Base-by-base conservation (phyloP, 805 yeast species). In the Ogataea neopini region DNA sequence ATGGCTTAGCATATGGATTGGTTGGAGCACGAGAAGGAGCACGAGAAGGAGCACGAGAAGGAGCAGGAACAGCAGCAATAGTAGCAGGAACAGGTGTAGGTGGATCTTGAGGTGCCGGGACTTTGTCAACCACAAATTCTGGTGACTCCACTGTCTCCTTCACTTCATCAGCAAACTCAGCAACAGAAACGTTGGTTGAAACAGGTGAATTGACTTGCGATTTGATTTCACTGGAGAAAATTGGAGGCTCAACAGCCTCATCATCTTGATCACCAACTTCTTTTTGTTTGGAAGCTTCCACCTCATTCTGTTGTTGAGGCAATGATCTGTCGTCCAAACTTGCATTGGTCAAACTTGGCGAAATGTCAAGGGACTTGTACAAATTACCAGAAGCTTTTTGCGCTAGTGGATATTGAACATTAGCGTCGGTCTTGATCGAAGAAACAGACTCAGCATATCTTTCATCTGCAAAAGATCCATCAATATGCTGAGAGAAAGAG, bases 351-450 rank as follows among this genome's bases (percentile, higher is more conserved):
- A 40, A 25, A 11, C 43, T 44, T 18, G 57, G 53, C 7, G 57
- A 55, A 4, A 35, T 23, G 22, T 23, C 32, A 20, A 45, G 25
- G 2, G 53, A 43, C 28, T 41, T 35, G 28, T 35, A 34, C 17
- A 41, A 43, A 32, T 18, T 42, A 4, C 41, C 14, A 14, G 34
- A 38, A 4, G 53, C 47, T 29, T 45, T 54, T 29, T 39, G 43
- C 9, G 56, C 56, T 15, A 48, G 33, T 2, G 58, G 58, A 14
- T 55, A 49, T 17, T 47, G 49, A 7, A 53, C 40, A 20, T 45
- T 34, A 3, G 28, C 25, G 26, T 53, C 57, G 11, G 57, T 48
- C 33, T 43, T 49, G 20, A 53, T 53, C 6, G 59, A 55, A 2
- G 54, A 47, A 20, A 43, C 37, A 9, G 53, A 48, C 29, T 49